phyloP scores from a whole-genome alignment of 139 green algal species.

The Tetraselmis chui region DNA sequence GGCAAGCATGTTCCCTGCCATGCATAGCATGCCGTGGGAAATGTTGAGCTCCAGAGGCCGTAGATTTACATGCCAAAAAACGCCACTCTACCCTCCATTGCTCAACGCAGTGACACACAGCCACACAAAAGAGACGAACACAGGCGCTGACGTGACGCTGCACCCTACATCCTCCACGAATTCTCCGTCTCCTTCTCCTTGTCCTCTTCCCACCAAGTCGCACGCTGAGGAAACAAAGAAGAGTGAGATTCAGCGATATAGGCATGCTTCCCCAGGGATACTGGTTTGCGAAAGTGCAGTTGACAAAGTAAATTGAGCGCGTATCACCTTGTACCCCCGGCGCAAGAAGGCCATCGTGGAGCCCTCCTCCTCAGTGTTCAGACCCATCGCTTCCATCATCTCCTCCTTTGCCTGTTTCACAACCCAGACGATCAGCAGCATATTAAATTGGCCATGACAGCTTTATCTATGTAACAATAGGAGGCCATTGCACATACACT shows the following conservation, averaged over 20 bases:
- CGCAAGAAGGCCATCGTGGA: conserved; percentile 68
- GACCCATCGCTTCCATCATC: conserved; percentile 73
- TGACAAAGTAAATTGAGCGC: neutral
- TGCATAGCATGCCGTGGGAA: too few species aligned
- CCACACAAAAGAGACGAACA: too few species aligned
- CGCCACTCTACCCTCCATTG: too few species aligned
- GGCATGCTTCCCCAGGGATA: neutral
- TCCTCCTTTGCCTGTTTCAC: conserved; percentile 79
- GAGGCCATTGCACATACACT: too few species aligned
- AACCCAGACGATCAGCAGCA: conserved; percentile 13
- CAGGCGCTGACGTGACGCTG: too few species aligned
- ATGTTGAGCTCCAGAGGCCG: too few species aligned
- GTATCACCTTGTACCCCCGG: conserved; percentile 62
- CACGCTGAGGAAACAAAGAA: conserved; percentile 25
- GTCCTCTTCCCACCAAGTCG: conserved; percentile 87
- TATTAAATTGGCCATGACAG: neutral
- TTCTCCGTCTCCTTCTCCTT: conserved; percentile 51
- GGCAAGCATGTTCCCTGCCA: too few species aligned
- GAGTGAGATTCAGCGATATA: neutral
- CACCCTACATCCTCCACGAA: conserved; percentile 67
- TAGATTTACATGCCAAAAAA: too few species aligned
- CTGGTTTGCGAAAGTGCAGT: neutral
- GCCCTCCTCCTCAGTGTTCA: conserved; percentile 76
- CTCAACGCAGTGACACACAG: too few species aligned
- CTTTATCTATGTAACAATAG: too few species aligned